Percentiles rank a stretch among this genome's conserved stretches.
Evolutionary conservation across 2,329 filamentous ascomycete species (phyloP).

Genomic region (Penicillium sp.): DNA sequence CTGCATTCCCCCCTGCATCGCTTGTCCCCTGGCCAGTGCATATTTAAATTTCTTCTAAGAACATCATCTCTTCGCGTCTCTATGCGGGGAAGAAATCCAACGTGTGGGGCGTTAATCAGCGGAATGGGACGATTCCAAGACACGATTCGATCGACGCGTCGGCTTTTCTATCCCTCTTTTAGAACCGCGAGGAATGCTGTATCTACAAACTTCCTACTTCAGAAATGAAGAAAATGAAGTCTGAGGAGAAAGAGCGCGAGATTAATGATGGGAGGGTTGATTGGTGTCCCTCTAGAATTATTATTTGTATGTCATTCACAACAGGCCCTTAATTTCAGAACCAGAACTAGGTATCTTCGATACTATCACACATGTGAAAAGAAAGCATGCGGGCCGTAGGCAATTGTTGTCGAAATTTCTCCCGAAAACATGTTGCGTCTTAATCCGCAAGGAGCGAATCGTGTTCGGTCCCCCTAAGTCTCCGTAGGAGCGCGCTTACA

Average conservation of each 20-base stretch:
- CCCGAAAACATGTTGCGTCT: neutral
- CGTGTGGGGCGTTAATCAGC: constrained; percentile 9
- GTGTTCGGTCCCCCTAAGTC: neutral
- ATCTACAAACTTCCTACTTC: neutral
- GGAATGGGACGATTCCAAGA: constrained; percentile 5
- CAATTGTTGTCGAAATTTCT: neutral
- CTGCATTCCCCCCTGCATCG: neutral
- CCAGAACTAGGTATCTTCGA: constrained; percentile 14
- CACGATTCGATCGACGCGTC: constrained; percentile 8
- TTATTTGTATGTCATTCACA: constrained; percentile 17
- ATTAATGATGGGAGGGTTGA: neutral
- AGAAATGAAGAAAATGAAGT: neutral
- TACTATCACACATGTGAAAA: constrained; percentile 21
- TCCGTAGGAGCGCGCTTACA: constrained; percentile 32
- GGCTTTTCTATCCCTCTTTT: neutral
- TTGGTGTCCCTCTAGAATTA: constrained; percentile 4
- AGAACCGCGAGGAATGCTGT: neutral
- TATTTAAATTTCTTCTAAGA: constrained; percentile 7
- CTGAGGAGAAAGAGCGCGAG: neutral
- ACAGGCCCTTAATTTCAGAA: constrained; percentile 5
- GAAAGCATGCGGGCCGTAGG: constrained; percentile 4
- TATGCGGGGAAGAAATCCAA: constrained; percentile 11
- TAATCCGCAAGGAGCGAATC: neutral
- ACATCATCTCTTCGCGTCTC: neutral
- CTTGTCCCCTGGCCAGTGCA: neutral